Evolutionary conservation across 495 filamentous ascomycete genomes (phyloP), one percentile per base, ranked within the genome.

Genomic region (Astrothelium subdiscretum): DNA sequence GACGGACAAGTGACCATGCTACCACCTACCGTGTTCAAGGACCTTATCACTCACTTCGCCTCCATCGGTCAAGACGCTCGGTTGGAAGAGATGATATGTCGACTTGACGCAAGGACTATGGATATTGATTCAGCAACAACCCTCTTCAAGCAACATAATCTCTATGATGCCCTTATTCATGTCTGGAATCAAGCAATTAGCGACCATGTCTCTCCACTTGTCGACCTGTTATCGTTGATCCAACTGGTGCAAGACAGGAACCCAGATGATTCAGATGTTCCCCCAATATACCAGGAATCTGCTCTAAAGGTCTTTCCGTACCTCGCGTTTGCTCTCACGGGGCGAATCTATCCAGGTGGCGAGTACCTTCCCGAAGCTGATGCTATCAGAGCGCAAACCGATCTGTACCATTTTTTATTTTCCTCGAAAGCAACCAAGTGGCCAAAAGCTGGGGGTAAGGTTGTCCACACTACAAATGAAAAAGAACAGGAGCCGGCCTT

Each of bases 131-230:
- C 97, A 71, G 84, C 92, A 57, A 96, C 91, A 0, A 83, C 82
- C 18, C 81, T 98, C 3, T 98, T 95, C 79, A 94, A 91, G 68
- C 85, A 90, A 65, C 84, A 97, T 67, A 82, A 87, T 59, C 83
- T 98, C 5, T 97, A 95, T 68, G 95, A 98, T 76, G 94, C 95
- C 12, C 83, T 96, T 66, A 89, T 96, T 58, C 97, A 97, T 72
- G 89, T 97, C 62, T 98, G 94, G 92, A 97, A 94, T 59, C 87
- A 89, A 71, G 91, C 88, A 35, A 74, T 98, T 29, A 77, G 76
- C 66, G 94, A 98, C 74, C 95, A 92, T 67, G 87, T 96, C 60
- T 92, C 92, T 0, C 92, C 92, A 18, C 75, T 97, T 40, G 84
- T 90, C 68, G 91, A 96, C 65, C 81, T 98, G 13, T 73, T 98